Evolutionary conservation across 495 filamentous ascomycete genomes (phyloP).

Genomic region (Penicillium bovifimosum): DNA sequence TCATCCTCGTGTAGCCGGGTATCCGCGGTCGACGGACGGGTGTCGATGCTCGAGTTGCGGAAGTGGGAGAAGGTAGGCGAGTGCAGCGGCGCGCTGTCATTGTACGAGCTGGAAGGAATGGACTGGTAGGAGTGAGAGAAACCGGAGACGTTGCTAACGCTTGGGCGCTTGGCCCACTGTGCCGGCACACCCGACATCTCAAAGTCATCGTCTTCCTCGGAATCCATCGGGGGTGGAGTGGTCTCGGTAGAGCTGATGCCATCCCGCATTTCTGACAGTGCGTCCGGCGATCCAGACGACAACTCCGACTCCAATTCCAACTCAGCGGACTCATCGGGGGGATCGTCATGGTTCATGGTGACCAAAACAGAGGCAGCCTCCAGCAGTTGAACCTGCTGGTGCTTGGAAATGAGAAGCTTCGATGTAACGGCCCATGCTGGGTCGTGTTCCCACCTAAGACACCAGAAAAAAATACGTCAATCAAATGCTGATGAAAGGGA

Average conservation of each 20-base stretch:
- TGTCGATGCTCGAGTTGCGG: conserved; percentile 55
- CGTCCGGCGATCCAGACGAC: conserved; percentile 76
- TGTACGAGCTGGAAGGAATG: conserved; percentile 52
- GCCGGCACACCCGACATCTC: conserved; percentile 38
- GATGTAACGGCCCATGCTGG: conserved; percentile 97
- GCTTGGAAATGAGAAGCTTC: conserved; percentile 97
- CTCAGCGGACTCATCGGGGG: conserved; percentile 53
- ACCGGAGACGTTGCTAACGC: conserved; percentile 55
- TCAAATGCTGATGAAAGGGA: conserved; percentile 17
- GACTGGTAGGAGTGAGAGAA: conserved; percentile 87
- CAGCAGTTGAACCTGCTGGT: conserved; percentile 96
- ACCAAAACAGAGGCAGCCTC: conserved; percentile 94
- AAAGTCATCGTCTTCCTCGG: conserved; percentile 39
- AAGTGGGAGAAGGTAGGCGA: conserved; percentile 46
- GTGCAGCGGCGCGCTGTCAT: conserved; percentile 38
- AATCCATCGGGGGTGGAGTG: conserved; percentile 49
- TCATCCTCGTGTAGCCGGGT: conserved; percentile 52
- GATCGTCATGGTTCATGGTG: conserved; percentile 72
- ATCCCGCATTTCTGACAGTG: conserved; percentile 69
- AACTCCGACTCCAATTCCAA: conserved; percentile 67
- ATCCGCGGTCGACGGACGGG: conserved; percentile 55
- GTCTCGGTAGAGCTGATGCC: conserved; percentile 55
- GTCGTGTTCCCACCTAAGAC: conserved; percentile 93
- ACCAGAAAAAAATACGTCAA: conserved; percentile 44
- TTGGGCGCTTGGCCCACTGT: conserved; percentile 40